Conservation (phyloP, 2,329 filamentous ascomycete genomes). For the Diplocarpon rosae region DNA sequence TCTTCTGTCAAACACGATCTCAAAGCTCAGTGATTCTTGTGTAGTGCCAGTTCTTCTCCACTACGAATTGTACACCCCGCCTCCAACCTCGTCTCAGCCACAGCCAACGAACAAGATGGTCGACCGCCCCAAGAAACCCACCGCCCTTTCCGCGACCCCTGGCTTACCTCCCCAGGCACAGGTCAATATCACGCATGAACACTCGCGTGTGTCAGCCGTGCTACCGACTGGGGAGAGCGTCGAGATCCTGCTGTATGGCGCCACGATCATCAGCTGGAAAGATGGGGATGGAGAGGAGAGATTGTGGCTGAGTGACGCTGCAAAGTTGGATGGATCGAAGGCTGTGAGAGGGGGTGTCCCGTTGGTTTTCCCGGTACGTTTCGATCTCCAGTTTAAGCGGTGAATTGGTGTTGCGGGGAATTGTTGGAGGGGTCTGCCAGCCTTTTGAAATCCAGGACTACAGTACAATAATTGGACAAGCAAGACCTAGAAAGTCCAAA, state of each 20-base stretch:
- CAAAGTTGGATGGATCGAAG: slow-evolving; percentile 76
- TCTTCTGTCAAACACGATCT: too few relatives aligned
- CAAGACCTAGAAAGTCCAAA: too few relatives aligned
- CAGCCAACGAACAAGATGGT: slow-evolving; percentile 38
- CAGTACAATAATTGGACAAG: too few relatives aligned
- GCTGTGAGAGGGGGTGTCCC: slow-evolving; percentile 86
- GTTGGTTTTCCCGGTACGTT: slow-evolving; percentile 75
- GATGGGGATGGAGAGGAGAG: slow-evolving; percentile 67
- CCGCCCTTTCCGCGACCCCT: slow-evolving; percentile 63
- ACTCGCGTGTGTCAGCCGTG: slow-evolving; percentile 62
- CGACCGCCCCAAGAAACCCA: slow-evolving; percentile 76
- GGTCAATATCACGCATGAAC: slow-evolving; percentile 62
- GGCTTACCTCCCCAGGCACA: slow-evolving; percentile 63
- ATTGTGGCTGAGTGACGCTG: slow-evolving; percentile 72
- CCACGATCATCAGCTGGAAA: slow-evolving; percentile 91
- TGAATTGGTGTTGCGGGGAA: background rate
- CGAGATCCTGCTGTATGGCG: slow-evolving; percentile 79
- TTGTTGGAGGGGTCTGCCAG: background rate
- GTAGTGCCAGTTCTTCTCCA: background rate
- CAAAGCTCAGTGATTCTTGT: too few relatives aligned
- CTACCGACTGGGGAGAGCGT: slow-evolving; percentile 81
- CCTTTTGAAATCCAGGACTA: too few relatives aligned
- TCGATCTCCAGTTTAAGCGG: background rate
- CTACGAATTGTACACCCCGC: background rate
- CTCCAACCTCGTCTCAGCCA: background rate